A percentile compares a stretch with the other conserved stretches of the same genome.
phyloP scores from a whole-genome alignment of 176 grass and related monocot species.

The Triticum dicoccoides region DNA sequence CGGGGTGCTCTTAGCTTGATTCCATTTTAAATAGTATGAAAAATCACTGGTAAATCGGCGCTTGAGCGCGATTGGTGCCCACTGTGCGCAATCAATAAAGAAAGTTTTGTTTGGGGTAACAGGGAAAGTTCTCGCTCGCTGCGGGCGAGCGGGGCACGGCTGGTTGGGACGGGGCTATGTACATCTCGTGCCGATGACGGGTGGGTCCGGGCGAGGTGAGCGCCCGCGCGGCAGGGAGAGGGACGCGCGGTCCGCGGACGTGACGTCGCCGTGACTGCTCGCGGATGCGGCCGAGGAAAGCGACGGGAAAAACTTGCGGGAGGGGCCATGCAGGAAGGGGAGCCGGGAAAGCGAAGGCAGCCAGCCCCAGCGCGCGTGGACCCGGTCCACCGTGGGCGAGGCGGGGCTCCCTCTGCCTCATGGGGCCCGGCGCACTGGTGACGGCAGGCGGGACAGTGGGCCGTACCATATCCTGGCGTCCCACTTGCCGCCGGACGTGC shows the following conservation, averaged over 20 bases:
- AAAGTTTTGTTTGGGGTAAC: neutral
- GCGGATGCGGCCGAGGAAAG: neutral
- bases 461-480: neutral
- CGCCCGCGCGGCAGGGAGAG: neutral
- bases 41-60: neutral
- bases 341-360: constrained; percentile 18
- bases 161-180: no score
- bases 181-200: neutral
- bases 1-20: neutral
- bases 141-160: neutral
- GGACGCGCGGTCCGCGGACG: no score
- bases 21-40: neutral
- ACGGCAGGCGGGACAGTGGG: neutral
- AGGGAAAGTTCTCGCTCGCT: constrained; percentile 17
- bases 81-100: constrained; percentile 12
- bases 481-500: constrained; percentile 6
- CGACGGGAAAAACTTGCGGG: neutral
- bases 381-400: neutral
- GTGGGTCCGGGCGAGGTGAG: neutral
- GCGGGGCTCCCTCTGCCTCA: neutral
- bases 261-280: neutral
- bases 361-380: neutral
- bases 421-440: neutral
- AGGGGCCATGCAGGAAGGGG: constrained; percentile 15
- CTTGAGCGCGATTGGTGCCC: constrained; percentile 19